Evolutionary conservation across 225 moss, liverwort and hornwort species (phyloP).

Genomic region (Pseudisothecium myosuroides): DNA sequence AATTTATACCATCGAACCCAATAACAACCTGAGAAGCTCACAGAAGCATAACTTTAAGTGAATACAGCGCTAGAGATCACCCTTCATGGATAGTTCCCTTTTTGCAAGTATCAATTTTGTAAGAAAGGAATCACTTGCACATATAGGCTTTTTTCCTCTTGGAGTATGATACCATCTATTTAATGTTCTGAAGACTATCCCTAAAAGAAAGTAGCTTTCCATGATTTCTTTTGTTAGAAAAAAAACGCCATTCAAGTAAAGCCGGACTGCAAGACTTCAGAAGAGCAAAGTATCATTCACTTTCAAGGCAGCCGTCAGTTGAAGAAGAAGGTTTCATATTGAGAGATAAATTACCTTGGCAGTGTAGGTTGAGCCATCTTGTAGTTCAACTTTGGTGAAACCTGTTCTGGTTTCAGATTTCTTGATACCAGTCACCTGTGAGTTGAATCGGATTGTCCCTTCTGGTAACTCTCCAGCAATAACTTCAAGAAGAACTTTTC

Average conservation of each 20-base stretch:
- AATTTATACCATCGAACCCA: slow-evolving; percentile 57
- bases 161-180: background rate
- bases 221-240: background rate
- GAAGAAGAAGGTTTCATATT: background rate
- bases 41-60: background rate
- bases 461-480: slow-evolving; percentile 35
- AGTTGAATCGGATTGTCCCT: slow-evolving; percentile 30
- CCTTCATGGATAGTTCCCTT: no score
- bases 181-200: background rate
- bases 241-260: background rate
- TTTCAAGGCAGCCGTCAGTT: background rate
- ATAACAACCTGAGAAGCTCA: slow-evolving; percentile 22
- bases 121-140: background rate
- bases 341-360: slow-evolving; percentile 19
- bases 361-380: slow-evolving; percentile 35
- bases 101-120: no score
- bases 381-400: slow-evolving; percentile 25
- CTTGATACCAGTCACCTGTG: slow-evolving; percentile 18
- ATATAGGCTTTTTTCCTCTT: background rate
- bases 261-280: background rate
- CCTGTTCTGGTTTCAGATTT: background rate
- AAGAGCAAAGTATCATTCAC: background rate
- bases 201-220: background rate
- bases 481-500: slow-evolving; percentile 19
- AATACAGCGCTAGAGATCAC: background rate